These are phyloP conservation scores for Fusarium torulosum DNA, from an alignment of 2,329 filamentous ascomycete species.

Conservation along the genomic window DNA sequence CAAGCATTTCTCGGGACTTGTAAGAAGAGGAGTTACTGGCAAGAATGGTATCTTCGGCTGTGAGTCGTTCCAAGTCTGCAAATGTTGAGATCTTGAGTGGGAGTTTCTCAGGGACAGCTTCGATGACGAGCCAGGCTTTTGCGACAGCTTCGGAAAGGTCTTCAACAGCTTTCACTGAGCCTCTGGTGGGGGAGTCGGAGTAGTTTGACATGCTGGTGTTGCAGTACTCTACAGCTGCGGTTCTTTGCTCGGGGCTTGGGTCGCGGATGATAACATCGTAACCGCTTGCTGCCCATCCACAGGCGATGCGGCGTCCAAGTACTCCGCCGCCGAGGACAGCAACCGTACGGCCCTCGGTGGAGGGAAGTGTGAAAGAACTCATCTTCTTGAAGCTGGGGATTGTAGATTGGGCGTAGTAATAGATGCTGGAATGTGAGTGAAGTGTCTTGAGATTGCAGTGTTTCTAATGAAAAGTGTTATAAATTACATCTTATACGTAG, in stretches of 20 bases:
- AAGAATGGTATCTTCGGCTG: background rate
- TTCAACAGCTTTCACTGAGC: background rate
- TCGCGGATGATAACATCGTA: constrained; percentile 18
- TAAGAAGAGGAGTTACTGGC: constrained; percentile 15
- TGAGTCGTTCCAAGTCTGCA: constrained; percentile 10
- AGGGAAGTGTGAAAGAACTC: constrained; percentile 7
- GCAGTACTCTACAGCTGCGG: constrained; percentile 11
- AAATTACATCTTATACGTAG: background rate
- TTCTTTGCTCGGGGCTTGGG: constrained; percentile 13
- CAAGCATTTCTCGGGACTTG: constrained; percentile 15
- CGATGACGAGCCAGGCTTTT: constrained; percentile 18
- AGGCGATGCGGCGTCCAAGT: constrained; percentile 9
- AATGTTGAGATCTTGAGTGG: constrained; percentile 23
- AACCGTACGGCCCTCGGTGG: background rate
- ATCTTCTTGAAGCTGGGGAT: background rate
- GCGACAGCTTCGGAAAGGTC: background rate
- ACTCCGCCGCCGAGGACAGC: constrained; percentile 13
- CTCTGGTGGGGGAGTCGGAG: background rate
- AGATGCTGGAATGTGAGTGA: background rate
- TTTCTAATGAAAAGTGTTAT: background rate
- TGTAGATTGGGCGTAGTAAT: too few species aligned
- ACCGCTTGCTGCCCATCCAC: constrained; percentile 22
- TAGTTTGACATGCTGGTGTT: constrained; percentile 1
- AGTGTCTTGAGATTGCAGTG: background rate
- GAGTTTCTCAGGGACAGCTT: constrained; percentile 13